A percentile compares a stretch with the other conserved stretches of the same genome.
These are phyloP conservation scores for Thermochaetoides thermophila DNA, from an alignment of 495 filamentous ascomycete genomes.

Conservation along the genomic window DNA sequence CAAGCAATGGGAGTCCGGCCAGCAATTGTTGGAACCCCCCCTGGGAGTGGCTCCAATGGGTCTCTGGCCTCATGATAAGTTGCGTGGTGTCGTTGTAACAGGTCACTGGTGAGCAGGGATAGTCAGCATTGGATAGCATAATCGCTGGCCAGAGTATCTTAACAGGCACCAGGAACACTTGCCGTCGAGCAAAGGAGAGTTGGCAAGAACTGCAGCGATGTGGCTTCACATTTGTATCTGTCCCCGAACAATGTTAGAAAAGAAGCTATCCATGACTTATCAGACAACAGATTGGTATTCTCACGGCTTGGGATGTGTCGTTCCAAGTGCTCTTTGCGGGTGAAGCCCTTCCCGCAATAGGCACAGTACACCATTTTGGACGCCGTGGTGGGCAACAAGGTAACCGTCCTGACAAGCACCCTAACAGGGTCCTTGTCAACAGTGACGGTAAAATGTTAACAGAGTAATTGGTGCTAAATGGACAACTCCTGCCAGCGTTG, in stretches of 20 bases:
- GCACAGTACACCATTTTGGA: conserved; percentile 47
- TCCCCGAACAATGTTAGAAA: conserved; percentile 10
- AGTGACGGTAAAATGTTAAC: too few species aligned
- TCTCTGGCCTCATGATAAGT: conserved; percentile 34
- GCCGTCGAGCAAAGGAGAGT: conserved; percentile 48
- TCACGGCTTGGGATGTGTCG: conserved; percentile 47
- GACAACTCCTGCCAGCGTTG: too few species aligned
- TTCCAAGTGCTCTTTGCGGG: conserved; percentile 51
- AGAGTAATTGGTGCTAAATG: too few species aligned
- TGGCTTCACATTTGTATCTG: conserved; percentile 54
- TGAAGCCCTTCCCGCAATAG: conserved; percentile 49
- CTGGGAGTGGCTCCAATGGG: conserved; percentile 25
- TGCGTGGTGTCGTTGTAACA: conserved; percentile 42
- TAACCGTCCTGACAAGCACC: too few species aligned
- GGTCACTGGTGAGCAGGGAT: conserved; percentile 29
- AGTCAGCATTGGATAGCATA: conserved; percentile 9
- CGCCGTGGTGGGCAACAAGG: too few species aligned
- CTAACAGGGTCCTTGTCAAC: too few species aligned
- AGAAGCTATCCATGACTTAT: not conserved
- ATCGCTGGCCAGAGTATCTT: not conserved
- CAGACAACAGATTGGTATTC: conserved; percentile 10
- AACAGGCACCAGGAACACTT: conserved; percentile 11
- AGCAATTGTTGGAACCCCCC: conserved; percentile 20
- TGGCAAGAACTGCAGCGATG: conserved; percentile 44
- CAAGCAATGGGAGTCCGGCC: conserved; percentile 40